Evolutionary conservation across 495 filamentous ascomycete genomes (phyloP).

Genomic region (Sordaria brevicollis): DNA sequence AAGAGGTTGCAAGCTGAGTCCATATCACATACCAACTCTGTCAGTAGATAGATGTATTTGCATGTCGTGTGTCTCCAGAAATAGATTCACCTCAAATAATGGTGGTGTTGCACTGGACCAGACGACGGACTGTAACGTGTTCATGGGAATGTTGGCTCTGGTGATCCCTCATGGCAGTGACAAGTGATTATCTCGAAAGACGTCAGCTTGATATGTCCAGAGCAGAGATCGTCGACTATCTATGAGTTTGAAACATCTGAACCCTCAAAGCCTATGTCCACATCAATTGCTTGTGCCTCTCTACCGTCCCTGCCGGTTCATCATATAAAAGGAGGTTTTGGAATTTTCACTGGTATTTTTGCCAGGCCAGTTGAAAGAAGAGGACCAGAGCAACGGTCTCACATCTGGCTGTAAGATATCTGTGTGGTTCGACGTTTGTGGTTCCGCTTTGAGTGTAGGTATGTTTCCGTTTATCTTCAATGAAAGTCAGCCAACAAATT

Average conservation of each 20-base stretch:
- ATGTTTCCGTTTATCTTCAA: neutral
- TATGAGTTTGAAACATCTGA: neutral
- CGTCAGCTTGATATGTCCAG: neutral
- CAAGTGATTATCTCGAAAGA: neutral
- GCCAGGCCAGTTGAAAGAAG: no score
- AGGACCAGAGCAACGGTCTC: no score
- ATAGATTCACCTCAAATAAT: neutral
- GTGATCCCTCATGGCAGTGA: neutral
- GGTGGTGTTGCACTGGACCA: neutral
- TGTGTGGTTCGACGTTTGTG: no score
- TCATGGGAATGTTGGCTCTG: neutral
- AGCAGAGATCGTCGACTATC: neutral
- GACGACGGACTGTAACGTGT: neutral
- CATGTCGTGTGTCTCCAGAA: neutral
- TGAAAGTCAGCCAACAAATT: neutral
- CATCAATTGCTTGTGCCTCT: neutral
- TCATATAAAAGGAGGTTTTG: neutral
- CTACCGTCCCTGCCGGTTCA: neutral
- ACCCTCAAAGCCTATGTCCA: neutral
- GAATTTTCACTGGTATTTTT: neutral
- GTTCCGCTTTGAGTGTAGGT: neutral
- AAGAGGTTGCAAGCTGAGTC: neutral
- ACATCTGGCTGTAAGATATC: neutral
- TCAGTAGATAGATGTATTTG: neutral
- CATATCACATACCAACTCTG: neutral